Evolutionary conservation across 441 rosid species (phyloP).

Genomic region (Brassica balearica): DNA sequence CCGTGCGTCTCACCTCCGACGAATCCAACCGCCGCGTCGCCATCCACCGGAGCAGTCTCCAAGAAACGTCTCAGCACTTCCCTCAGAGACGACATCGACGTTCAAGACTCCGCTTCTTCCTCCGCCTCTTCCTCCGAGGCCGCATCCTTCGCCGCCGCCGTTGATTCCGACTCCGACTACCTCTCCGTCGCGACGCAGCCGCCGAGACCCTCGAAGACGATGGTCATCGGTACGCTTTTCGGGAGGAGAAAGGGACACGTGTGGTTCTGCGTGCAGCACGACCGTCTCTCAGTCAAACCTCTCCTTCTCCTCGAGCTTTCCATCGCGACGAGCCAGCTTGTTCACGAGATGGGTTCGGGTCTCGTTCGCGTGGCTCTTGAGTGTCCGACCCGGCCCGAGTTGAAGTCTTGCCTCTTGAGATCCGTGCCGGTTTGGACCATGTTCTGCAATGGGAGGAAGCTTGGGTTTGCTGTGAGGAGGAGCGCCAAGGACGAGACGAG

Average conservation of each 20-base stretch:
- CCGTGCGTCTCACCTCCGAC: slow-evolving; percentile 64
- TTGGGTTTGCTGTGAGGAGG: slow-evolving; percentile 69
- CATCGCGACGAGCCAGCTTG: slow-evolving; percentile 66
- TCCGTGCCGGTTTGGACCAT: slow-evolving; percentile 75
- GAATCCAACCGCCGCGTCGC: slow-evolving; percentile 33
- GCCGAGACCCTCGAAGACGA: slow-evolving; percentile 73
- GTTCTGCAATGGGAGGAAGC: slow-evolving; percentile 68
- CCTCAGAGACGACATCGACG: slow-evolving; percentile 58
- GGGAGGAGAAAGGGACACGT: slow-evolving; percentile 84
- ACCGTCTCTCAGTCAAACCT: slow-evolving; percentile 75
- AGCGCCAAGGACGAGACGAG: slow-evolving; percentile 53
- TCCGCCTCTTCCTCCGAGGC: slow-evolving; percentile 40
- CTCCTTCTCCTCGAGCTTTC: slow-evolving; percentile 79
- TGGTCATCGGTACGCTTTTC: slow-evolving; percentile 86
- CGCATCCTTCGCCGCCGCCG: slow-evolving; percentile 34
- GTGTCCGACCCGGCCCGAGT: slow-evolving; percentile 57
- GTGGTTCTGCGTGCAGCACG: slow-evolving; percentile 81
- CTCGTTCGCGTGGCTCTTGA: slow-evolving; percentile 84
- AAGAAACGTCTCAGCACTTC: slow-evolving; percentile 82
- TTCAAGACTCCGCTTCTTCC: slow-evolving; percentile 44
- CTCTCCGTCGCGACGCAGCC: slow-evolving; percentile 32
- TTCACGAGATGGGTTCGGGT: slow-evolving; percentile 78
- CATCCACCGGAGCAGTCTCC: slow-evolving; percentile 39
- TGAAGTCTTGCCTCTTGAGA: slow-evolving; percentile 58
- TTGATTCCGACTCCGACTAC: not conserved